A percentile compares a stretch with the other conserved stretches of the same genome.
Conservation (phyloP, 164 flowering plant genomes). For the Hamamelis virginiana region DNA sequence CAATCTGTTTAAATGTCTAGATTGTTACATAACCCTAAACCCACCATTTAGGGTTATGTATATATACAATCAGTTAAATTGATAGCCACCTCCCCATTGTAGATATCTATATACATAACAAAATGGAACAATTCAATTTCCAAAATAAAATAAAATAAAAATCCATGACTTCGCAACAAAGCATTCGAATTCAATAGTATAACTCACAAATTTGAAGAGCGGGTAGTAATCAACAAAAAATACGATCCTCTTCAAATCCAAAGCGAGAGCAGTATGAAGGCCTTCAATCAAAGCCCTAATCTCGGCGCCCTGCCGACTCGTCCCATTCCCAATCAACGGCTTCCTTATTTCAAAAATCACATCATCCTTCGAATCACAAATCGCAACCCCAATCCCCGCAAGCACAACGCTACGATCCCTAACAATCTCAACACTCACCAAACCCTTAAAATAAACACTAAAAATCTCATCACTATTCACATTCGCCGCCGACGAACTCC, state of each 20-base stretch:
- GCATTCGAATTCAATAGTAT: too few relatives aligned
- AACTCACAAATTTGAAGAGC: conserved; percentile 56
- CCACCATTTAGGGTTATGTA: too few relatives aligned
- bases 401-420: conserved; percentile 8
- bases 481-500: conserved; percentile 18
- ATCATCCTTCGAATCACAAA: conserved; percentile 53
- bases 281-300: conserved; percentile 65
- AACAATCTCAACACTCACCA: conserved; percentile 44
- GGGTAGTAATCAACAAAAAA: conserved; percentile 43
- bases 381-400: conserved; percentile 55
- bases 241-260: conserved; percentile 47
- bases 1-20: too few relatives aligned
- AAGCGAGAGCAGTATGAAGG: conserved; percentile 47
- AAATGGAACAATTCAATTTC: too few relatives aligned
- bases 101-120: too few relatives aligned
- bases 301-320: conserved; percentile 34
- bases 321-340: conserved; percentile 36
- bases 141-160: too few relatives aligned
- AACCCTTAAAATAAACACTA: conserved; percentile 64
- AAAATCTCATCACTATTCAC: conserved; percentile 11
- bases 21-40: too few relatives aligned
- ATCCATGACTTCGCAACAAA: too few relatives aligned
- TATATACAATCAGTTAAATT: too few relatives aligned
- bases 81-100: too few relatives aligned
- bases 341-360: conserved; percentile 48